These are phyloP conservation scores for Fusarium euwallaceae DNA, from an alignment of 2,329 filamentous ascomycete genomes.

Conservation along the genomic window DNA sequence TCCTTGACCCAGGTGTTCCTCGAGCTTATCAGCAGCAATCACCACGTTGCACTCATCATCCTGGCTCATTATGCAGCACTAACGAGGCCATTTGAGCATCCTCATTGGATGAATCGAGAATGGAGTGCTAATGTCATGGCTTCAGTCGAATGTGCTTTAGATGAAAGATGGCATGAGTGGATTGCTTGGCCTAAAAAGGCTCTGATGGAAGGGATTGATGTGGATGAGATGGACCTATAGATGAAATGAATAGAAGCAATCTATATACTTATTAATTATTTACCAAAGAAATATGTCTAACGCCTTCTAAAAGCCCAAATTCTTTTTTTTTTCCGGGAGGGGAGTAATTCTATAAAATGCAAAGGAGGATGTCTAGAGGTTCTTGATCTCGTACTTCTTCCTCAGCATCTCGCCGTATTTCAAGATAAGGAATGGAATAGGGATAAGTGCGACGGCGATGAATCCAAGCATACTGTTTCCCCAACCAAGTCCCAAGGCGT, in stretches of 20 bases:
- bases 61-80: conserved; percentile 29
- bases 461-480: conserved; percentile 56
- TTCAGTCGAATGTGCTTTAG: conserved; percentile 11
- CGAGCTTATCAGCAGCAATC: conserved; percentile 24
- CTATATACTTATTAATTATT: background rate
- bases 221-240: conserved; percentile 27
- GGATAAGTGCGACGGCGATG: conserved; percentile 56
- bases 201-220: conserved; percentile 18
- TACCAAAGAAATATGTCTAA: background rate
- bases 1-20: conserved; percentile 29
- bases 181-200: conserved; percentile 28
- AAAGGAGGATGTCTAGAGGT: background rate
- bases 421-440: conserved; percentile 55
- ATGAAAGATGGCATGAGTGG: conserved; percentile 26
- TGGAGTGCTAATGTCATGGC: conserved; percentile 23
- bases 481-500: conserved; percentile 60
- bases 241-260: background rate
- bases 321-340: background rate
- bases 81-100: conserved; percentile 26
- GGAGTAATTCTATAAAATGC: background rate
- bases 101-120: conserved; percentile 25
- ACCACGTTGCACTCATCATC: conserved; percentile 29
- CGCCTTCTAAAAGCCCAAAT: conserved; percentile 1
- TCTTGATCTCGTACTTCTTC: conserved; percentile 23
- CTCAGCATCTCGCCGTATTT: conserved; percentile 54